Evolutionary conservation across 176 grass and related monocot genomes (phyloP).

Genomic region (Areca catechu): DNA sequence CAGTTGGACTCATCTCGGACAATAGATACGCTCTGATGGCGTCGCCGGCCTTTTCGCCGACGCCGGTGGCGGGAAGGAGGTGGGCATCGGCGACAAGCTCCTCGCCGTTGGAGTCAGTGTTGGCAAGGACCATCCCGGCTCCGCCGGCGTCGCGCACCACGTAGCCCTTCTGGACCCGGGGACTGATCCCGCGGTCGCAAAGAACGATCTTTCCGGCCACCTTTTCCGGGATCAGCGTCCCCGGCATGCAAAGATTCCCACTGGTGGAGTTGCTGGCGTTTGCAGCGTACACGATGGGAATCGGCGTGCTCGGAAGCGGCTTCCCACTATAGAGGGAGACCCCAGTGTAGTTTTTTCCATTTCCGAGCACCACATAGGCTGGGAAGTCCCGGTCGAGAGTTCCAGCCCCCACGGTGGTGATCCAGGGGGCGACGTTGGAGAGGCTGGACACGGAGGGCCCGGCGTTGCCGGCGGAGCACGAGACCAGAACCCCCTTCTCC

Average conservation of each 20-base stretch:
- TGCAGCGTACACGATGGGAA: constrained; percentile 52
- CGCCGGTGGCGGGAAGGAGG: constrained; percentile 58
- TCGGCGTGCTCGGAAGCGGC: constrained; percentile 22
- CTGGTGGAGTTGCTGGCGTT: constrained; percentile 72
- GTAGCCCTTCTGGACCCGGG: constrained; percentile 75
- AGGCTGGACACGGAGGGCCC: constrained; percentile 47
- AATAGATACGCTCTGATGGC: constrained; percentile 51
- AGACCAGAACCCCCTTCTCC: constrained; percentile 61
- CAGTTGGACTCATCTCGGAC: constrained; percentile 34
- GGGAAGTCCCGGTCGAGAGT: constrained; percentile 91
- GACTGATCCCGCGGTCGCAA: constrained; percentile 68
- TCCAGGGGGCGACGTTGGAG: constrained; percentile 81
- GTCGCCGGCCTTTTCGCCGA: constrained; percentile 41
- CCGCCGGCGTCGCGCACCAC: constrained; percentile 64
- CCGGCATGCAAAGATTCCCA: constrained; percentile 71
- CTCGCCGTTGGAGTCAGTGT: constrained; percentile 75
- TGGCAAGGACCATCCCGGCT: constrained; percentile 72
- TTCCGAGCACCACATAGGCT: constrained; percentile 60
- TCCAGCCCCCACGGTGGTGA: constrained; percentile 69
- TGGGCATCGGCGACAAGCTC: constrained; percentile 87
- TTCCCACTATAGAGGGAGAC: constrained; percentile 71
- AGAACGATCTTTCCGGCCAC: constrained; percentile 74
- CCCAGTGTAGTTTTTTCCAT: constrained; percentile 68
- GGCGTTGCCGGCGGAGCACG: constrained; percentile 83
- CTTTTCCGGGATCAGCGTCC: constrained; percentile 58